These are phyloP conservation scores for Flaveria bidentis DNA, from an alignment of 129 eudicot genomes.

Conservation along the genomic window DNA sequence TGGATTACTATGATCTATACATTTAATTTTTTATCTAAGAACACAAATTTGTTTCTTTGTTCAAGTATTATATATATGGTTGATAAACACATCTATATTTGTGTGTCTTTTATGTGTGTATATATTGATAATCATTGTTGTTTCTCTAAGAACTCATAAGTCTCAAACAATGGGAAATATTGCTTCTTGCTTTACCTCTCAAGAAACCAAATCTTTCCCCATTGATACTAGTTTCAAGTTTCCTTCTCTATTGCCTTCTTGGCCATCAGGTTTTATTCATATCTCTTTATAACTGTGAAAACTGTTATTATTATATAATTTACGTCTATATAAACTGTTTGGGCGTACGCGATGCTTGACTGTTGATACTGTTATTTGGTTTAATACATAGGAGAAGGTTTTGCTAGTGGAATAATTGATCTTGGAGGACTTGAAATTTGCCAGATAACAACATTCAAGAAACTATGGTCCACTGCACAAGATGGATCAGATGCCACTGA, in stretches of 20 bases:
- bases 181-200: conserved; percentile 20
- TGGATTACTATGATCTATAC: neutral
- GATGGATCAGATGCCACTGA: conserved; percentile 33
- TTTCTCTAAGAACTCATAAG: conserved; percentile 5
- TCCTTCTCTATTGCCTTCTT: conserved; percentile 49
- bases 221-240: conserved; percentile 39
- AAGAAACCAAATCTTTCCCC: conserved; percentile 22
- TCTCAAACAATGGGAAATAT: conserved; percentile 34
- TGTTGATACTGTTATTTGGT: neutral
- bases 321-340: no score
- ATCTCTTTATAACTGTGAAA: neutral
- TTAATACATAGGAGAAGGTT: conserved; percentile 40
- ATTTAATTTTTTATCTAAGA: no score
- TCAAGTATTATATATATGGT: neutral
- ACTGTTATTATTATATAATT: no score
- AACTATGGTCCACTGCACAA: conserved; percentile 47
- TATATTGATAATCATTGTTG: conserved; percentile 11
- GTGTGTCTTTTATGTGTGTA: neutral
- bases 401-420: conserved; percentile 52
- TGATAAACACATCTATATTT: no score
- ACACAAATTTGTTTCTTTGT: no score
- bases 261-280: conserved; percentile 46
- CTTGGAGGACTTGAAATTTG: conserved; percentile 53
- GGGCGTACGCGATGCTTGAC: no score
- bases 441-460: conserved; percentile 45